Evolutionary conservation across 139 green algal genomes (phyloP), one percentile per base, ranked within the genome.

Genomic region (Chlorella sp.): DNA sequence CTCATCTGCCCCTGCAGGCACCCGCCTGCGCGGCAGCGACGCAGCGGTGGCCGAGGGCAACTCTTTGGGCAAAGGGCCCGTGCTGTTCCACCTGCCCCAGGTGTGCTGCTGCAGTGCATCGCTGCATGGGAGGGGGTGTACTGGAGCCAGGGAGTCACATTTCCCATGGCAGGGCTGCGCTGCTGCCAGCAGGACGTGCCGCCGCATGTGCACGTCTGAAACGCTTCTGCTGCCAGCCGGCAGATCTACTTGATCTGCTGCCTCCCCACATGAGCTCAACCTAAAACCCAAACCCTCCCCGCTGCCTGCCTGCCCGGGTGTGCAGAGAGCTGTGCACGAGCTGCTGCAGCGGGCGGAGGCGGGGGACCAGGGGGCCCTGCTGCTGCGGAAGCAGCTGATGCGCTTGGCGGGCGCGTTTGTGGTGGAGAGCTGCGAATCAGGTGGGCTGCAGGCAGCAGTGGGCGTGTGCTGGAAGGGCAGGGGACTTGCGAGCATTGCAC

Each of bases 51-150:
- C 95, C 1, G 91, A 96, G 91, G 95, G 95, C 90, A 98, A 97
- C 89, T 91, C 92, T 1, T 89, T 98, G 87, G 96, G 96, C 80
- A 96, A 96, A 88, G 96, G 96, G 16, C 95, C 96, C 24, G 88
- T 97, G 28, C 84, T 98, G 36, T 98, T 97, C 60, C 92, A 96
- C 71, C 57, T 95, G 34, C 91, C 89, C 37, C 90, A 88, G 64
- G 64, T 78, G 83, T 0, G 36, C 22, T 40, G n/a, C n/a, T n/a
- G n/a, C 14, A 22, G 34, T 1, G 28, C 16, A 7, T 69, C 18
- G 26, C 30, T 24, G 19, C 53, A n/a, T 11, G 76, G 32, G 36
- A 22, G 36, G 76, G 21, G 16, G 37, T 16, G 76, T 14, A 53
- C 32, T 48, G 36, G 32, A 36, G 32, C 19, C 19, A 42, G 73